These are phyloP conservation scores for Lobosporangium transversale DNA, from an alignment of 192 early-diverging fungal genomes.

Conservation along the genomic window DNA sequence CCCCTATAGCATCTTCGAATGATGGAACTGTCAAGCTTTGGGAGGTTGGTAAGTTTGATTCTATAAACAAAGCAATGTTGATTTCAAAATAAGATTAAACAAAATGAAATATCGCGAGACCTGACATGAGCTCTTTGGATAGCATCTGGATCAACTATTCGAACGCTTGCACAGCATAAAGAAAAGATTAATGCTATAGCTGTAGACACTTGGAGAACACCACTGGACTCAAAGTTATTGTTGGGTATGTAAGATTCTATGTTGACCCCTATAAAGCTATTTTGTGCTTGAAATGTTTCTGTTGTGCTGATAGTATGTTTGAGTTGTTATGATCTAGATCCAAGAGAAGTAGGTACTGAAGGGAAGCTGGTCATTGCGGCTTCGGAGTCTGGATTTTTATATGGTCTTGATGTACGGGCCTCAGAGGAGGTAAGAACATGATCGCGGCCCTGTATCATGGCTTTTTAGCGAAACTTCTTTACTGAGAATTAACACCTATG, in stretches of 20 bases:
- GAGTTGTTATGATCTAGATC: conserved; percentile 40
- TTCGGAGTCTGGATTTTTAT: conserved; percentile 49
- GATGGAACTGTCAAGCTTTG: conserved; percentile 67
- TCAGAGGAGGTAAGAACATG: conserved; percentile 56
- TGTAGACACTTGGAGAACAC: conserved; percentile 29
- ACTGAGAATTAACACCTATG: no score
- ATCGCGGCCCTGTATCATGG: no score
- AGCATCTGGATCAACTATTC: conserved; percentile 58
- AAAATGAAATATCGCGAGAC: no score
- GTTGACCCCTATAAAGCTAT: no score
- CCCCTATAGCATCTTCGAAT: conserved; percentile 58
- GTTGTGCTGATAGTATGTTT: no score
- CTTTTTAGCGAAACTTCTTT: no score
- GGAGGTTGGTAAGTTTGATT: conserved; percentile 67
- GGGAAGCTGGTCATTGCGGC: conserved; percentile 57
- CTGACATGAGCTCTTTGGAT: no score
- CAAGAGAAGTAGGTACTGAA: conserved; percentile 58
- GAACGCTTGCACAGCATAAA: conserved; percentile 37
- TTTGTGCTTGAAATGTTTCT: no score
- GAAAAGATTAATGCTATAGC: conserved; percentile 52
- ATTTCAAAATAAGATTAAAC: no score
- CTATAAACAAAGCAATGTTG: no score
- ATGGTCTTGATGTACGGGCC: conserved; percentile 58
- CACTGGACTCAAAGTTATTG: conserved; percentile 12
- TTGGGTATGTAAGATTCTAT: conserved; percentile 33